Evolutionary conservation across 1,284 basidiomycete species (phyloP), one percentile per base, ranked within the genome.

Genomic region (Takashimella tepidaria): DNA sequence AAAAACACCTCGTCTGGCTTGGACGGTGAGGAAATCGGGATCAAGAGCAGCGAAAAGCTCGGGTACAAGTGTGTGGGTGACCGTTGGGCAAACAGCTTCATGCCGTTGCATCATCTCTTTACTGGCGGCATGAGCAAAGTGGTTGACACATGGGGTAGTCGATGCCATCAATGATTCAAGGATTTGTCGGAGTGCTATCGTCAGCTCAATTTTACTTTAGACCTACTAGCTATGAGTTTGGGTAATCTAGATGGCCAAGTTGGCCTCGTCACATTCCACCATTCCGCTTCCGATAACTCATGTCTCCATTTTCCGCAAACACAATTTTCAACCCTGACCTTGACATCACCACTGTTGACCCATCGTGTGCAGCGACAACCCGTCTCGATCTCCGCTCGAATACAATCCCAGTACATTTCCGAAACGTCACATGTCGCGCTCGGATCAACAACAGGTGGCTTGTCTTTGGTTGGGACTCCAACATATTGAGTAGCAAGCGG

Each of bases 331-430:
- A 83, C 80, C 41, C 62, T 51, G 54, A 45, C 59, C 48, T 45
- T 57, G 57, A 64, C 41, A 72, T 85, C 84, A 37, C 31, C 31
- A 8, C 8, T 8, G 10, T 37, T 37, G 31, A 37, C 31, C 65
- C 90, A 86, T 23, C 88, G 84, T 48, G 87, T 81, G 73, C 90
- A 95, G 1, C 89, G 89, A 75, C 92, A 96, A 0, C 87, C 87
- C 0, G 76, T 77, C 66, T 88, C 82, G 45, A 93, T 79, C 77
- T 96, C 92, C 46, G 83, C 83, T 19, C 81, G 79, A 53, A 96
- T 79, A 37, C 90, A 87, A 46, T 79, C 78, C 92, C 92, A 96
- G 71, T 95, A 96, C 57, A 82, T 83, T 62, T 92, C 88, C 0
- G 84, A 81, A 23, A 83, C 78, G 49, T 86, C 84, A 26, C 54